Evolutionary conservation across 768 basidiomycete species (phyloP), one percentile per base, ranked within the genome.

Genomic region (Lactarius deliciosus): DNA sequence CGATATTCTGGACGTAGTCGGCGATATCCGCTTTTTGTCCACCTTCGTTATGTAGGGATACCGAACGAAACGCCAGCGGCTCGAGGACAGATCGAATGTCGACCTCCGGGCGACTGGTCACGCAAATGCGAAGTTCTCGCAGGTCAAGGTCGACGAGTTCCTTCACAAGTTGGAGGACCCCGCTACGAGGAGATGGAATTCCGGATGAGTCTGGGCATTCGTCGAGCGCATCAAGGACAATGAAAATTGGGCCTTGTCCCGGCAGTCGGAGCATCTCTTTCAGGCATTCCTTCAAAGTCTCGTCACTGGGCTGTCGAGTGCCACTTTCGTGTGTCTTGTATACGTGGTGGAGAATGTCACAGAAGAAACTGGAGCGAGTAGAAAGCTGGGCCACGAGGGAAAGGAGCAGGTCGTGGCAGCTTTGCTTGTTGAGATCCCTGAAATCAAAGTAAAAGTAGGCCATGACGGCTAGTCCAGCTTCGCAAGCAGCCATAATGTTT

Each of bases 391-490:
- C 11, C 25, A 53, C 50, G 50, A 53, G 50, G 15, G 50, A 53
- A 25, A 25, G 50, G 3, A 53, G 50, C 11, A 53, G 50, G 10
- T 53, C 50, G 25, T 53, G 50, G 25, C 50, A 53, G 13, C 22
- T 15, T 53, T 53, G 50, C 22, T 53, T 53, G 22, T 53, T 53
- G 50, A 53, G 50, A 53, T 53, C 50, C 25, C 50, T 53, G 50
- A 53, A 53, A 28, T 53, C 50, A 6, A 53, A 53, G 50, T 53
- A 53, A 28, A 53, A 53, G 5, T 53, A 53, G 13, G 25, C 50
- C 50, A 53, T 53, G 22, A 53, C 1, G 25, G 50, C 50, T 28
- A n/a, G 7, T 15, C 50, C 50, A 11, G 22, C 25, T 53, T 53
- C 25, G 50, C 50, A 53, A 11, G 25, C 10, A 7, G 6, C 25